These are phyloP conservation scores for Bondarzewia mesenterica DNA, from an alignment of 1,284 basidiomycete species.

Conservation along the genomic window DNA sequence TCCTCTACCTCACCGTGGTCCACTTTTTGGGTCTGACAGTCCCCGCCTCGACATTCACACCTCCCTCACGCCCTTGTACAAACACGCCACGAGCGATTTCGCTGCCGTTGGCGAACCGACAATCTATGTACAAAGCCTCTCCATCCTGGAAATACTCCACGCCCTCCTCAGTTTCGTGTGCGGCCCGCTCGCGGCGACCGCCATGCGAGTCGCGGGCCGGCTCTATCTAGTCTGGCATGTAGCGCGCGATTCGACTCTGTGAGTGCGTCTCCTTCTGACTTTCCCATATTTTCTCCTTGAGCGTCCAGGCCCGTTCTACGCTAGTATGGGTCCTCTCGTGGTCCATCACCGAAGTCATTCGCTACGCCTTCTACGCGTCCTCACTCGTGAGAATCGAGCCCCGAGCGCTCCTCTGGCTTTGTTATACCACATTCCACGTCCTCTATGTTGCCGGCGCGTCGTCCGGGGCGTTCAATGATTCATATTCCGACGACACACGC, in stretches of 20 bases:
- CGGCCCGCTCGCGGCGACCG: slow-evolving; percentile 75
- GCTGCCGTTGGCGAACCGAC: slow-evolving; percentile 49
- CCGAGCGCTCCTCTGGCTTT: slow-evolving; percentile 42
- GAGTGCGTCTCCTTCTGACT: slow-evolving; percentile 17
- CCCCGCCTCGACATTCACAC: slow-evolving; percentile 19
- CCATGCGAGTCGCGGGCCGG: slow-evolving; percentile 81
- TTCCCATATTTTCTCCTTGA: slow-evolving; percentile 33
- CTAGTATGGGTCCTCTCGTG: slow-evolving; percentile 92
- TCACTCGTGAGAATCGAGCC: slow-evolving; percentile 51
- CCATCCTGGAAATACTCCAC: slow-evolving; percentile 80
- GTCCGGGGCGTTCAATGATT: slow-evolving; percentile 89
- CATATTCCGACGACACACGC: too few species aligned
- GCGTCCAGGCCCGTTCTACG: slow-evolving; percentile 75
- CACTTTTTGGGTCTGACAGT: slow-evolving; percentile 33
- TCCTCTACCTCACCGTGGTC: slow-evolving; percentile 46
- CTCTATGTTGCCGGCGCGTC: slow-evolving; percentile 90
- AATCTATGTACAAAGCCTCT: slow-evolving; percentile 74
- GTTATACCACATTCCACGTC: slow-evolving; percentile 90
- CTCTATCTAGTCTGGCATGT: slow-evolving; percentile 87
- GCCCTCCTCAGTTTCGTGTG: slow-evolving; percentile 78
- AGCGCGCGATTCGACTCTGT: slow-evolving; percentile 49
- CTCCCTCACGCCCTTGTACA: slow-evolving; percentile 22
- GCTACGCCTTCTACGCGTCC: slow-evolving; percentile 86
- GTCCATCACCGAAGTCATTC: slow-evolving; percentile 87
- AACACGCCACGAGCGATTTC: slow-evolving; percentile 43